These are phyloP conservation scores for Alloascoidea africana DNA, from an alignment of 805 yeast genomes.

Conservation along the genomic window DNA sequence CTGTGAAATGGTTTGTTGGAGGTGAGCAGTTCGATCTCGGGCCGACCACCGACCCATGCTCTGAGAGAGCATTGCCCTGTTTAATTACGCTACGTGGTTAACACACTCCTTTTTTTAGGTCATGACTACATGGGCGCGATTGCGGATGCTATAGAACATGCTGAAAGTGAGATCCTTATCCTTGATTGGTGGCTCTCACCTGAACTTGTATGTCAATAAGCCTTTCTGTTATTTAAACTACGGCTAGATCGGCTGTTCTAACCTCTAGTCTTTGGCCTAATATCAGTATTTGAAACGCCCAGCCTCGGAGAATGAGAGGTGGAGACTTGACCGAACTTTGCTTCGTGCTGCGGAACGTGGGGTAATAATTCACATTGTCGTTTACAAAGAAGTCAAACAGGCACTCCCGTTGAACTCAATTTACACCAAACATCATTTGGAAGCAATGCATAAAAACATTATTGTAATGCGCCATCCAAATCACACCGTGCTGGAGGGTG, in stretches of 20 bases:
- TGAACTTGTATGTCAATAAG: too few species aligned
- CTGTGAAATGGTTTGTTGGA: conserved; percentile 1
- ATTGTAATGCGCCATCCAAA: conserved; percentile 7
- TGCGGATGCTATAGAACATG: conserved; percentile 5
- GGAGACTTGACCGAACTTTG: conserved; percentile 5
- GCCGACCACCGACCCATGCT: too few species aligned
- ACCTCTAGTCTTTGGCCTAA: too few species aligned
- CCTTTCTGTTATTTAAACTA: too few species aligned
- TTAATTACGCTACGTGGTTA: too few species aligned
- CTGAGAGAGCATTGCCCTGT: too few species aligned
- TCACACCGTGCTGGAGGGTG: conserved; percentile 5
- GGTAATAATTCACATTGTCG: conserved; percentile 4
- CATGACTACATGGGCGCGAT: conserved; percentile 4
- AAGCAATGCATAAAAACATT: conserved; percentile 4
- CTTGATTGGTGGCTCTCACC: conserved; percentile 6
- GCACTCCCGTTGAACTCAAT: conserved; percentile 4
- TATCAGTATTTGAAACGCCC: conserved; percentile 6
- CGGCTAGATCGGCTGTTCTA: too few species aligned
- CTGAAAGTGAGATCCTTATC: conserved; percentile 5
- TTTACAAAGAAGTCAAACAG: conserved; percentile 6
- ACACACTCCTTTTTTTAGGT: conserved; percentile 2
- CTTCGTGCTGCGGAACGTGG: conserved; percentile 6
- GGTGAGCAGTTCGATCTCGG: too few species aligned
- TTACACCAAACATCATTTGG: conserved; percentile 5
- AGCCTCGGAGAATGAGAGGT: conserved; percentile 4